Conservation (phyloP, 371 early-diverging fungal genomes). For the Umbelopsis sp. region DNA sequence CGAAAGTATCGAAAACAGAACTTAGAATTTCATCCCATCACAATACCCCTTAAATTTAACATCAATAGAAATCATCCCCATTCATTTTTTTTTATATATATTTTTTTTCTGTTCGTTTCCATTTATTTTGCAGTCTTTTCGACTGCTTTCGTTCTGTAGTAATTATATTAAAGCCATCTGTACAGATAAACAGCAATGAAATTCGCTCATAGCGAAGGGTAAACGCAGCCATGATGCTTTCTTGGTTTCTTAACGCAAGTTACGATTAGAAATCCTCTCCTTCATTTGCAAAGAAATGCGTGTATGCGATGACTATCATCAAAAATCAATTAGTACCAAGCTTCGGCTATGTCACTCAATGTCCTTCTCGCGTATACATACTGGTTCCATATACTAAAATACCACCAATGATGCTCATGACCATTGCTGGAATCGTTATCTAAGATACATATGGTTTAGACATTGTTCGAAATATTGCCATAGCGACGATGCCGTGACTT, state of each 20-base stretch:
- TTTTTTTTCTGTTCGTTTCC: neutral
- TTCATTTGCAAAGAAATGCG: constrained; percentile 53
- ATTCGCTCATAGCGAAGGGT: neutral
- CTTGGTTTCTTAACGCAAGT: neutral
- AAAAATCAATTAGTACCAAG: neutral
- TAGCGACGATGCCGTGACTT: constrained; percentile 24
- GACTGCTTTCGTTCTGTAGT: neutral
- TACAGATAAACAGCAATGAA: neutral
- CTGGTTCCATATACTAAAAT: constrained; percentile 87
- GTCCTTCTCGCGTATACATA: constrained; percentile 29
- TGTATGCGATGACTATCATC: constrained; percentile 50
- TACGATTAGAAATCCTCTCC: constrained; percentile 36
- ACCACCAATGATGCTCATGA: constrained; percentile 87
- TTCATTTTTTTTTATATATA: neutral
- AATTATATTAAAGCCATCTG: constrained; percentile 1
- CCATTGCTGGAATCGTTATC: constrained; percentile 81
- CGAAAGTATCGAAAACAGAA: neutral
- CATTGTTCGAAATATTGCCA: no score
- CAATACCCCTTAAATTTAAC: neutral
- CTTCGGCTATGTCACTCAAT: neutral
- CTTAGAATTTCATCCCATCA: neutral
- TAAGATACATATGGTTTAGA: constrained; percentile 27
- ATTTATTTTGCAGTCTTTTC: neutral
- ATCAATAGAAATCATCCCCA: neutral
- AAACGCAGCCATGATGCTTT: neutral